Conservation (phyloP, 495 filamentous ascomycete species). For the Aspergillus sclerotioniger region DNA sequence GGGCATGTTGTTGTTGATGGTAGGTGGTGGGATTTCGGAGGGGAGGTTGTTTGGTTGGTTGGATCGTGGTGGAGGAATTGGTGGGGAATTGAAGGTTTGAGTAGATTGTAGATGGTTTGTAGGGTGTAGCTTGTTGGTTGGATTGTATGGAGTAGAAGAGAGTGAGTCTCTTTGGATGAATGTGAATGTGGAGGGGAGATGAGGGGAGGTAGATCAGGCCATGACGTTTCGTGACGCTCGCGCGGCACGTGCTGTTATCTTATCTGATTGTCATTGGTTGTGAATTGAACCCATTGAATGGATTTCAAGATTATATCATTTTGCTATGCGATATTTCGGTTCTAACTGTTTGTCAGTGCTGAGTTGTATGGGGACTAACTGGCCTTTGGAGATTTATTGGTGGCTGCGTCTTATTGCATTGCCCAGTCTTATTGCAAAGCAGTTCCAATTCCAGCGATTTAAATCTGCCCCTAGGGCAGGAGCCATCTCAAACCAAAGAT, state of each 20-base stretch:
- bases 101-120: background rate
- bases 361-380: background rate
- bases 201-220: background rate
- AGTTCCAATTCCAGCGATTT: too few species aligned
- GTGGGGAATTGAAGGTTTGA: background rate
- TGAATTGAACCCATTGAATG: background rate
- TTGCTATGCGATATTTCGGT: too few species aligned
- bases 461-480: too few species aligned
- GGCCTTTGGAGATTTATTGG: too few species aligned
- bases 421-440: too few species aligned
- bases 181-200: background rate
- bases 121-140: background rate
- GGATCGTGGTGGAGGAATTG: background rate
- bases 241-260: constrained; percentile 19
- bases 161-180: too few species aligned
- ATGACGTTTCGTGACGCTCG: constrained; percentile 14
- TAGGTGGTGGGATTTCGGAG: constrained; percentile 5
- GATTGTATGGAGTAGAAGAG: too few species aligned
- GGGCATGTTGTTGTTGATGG: constrained; percentile 8
- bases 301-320: too few species aligned
- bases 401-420: too few species aligned
- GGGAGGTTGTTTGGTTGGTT: constrained; percentile 3
- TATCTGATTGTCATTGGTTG: constrained; percentile 13
- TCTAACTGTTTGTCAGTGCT: too few species aligned
- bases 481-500: background rate